phyloP scores from a whole-genome alignment of 345 rosid species.

The Carallia pectinifolia region DNA sequence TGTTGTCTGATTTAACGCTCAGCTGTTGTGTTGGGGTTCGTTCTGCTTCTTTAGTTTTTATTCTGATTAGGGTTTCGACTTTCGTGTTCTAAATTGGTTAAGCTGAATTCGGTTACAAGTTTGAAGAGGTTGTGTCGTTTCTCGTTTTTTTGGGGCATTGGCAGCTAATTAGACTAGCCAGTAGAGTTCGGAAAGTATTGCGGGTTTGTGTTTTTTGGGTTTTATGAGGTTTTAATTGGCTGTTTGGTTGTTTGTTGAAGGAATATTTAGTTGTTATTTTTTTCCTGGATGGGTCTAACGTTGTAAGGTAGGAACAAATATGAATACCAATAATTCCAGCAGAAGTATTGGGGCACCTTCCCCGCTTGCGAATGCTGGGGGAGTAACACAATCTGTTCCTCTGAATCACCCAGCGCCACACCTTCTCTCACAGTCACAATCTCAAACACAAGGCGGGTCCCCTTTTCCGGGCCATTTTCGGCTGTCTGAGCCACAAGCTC shows the following conservation, averaged over 20 bases:
- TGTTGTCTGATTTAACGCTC: no score
- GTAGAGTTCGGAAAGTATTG: not conserved
- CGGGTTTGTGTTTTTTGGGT: constrained; percentile 9
- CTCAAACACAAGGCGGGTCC: constrained; percentile 37
- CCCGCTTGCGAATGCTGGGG: constrained; percentile 35
- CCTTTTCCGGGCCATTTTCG: constrained; percentile 51
- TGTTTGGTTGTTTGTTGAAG: constrained; percentile 12
- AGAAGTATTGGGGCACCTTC: constrained; percentile 34
- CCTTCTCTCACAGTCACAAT: constrained; percentile 31
- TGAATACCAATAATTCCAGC: constrained; percentile 37
- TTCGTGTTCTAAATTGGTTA: constrained; percentile 4
- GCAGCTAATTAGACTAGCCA: no score
- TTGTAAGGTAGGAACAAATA: constrained; percentile 5
- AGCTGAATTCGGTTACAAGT: not conserved
- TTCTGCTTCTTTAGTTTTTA: not conserved
- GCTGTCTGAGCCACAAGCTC: constrained; percentile 49
- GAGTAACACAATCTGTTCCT: constrained; percentile 25
- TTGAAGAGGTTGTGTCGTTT: not conserved
- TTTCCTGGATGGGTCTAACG: constrained; percentile 2
- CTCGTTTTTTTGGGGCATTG: no score
- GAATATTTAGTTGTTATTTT: constrained; percentile 10
- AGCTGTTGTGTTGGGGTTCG: no score
- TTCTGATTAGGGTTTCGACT: constrained; percentile 8
- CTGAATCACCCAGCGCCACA: constrained; percentile 31
- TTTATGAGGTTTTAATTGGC: constrained; percentile 8